Evolutionary conservation across 2,329 filamentous ascomycete genomes (phyloP), one percentile per base, ranked within the genome.

Genomic region (Torrubiella hemipterigena): DNA sequence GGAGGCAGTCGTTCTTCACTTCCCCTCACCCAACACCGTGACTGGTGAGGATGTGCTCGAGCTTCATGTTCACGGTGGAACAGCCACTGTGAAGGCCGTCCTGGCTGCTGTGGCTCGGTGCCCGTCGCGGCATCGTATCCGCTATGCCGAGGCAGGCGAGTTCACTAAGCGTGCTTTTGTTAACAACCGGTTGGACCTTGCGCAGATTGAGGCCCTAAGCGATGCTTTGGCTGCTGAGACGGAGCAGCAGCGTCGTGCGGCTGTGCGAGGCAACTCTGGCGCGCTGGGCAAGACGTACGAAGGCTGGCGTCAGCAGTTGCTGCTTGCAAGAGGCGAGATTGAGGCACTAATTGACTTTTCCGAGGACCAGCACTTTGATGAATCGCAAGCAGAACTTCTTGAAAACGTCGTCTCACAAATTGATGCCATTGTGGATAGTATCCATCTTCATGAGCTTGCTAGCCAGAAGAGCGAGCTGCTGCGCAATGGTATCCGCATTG

Each of bases 291-390:
- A 67, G 36, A 75, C 76, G 13, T 98, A 98, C 52, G 86, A 95
- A 43, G 47, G 47, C 8, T 98, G 91, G 91, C 75, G 89, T 17
- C 62, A 72, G 40, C 66, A 76, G 41, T 59, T 98, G 13, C 63
- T 96, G 6, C 68, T 80, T 39, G 87, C 87, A 8, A 74, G 91
- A 3, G 91, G 85, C 8, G 87, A 96, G 57, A 67, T 98, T 23
- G 91, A 98, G 56, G 91, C 91, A 0, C 59, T 98, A 42, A 96
- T 98, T 38, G 91, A 98, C 55, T 98, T 98, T 51, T 81, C 84
- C 1, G 91, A 98, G 52, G 91, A 96, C 47, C 89, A 98, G 56
- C 83, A 96, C 58, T 93, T 98, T 47, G 87, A 96, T 43, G 86
- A 94, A 54, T 79, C 83, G 3, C 81, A 85, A 1, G 59, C 67